phyloP scores from a whole-genome alignment of 2,329 filamentous ascomycete genomes.

The Phoma herbarum region DNA sequence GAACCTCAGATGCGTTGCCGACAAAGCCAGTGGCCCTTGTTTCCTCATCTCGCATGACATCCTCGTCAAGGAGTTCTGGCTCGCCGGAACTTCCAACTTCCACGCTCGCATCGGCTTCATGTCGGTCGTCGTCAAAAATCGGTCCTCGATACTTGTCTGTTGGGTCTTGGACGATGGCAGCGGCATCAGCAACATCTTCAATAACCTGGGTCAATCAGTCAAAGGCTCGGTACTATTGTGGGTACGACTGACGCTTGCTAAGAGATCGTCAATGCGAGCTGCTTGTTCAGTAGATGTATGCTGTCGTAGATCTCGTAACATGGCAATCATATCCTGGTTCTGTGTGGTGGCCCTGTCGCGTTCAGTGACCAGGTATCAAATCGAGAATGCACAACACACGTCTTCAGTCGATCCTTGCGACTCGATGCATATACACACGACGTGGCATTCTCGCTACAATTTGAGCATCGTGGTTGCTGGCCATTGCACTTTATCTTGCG shows the following conservation, averaged over 20 bases:
- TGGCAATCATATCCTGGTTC: constrained; percentile 40
- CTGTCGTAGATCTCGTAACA: constrained; percentile 34
- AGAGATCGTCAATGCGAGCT: constrained; percentile 34
- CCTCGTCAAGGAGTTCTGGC: constrained; percentile 36
- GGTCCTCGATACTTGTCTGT: constrained; percentile 19
- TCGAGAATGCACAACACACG: constrained; percentile 30
- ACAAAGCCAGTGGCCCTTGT: constrained; percentile 39
- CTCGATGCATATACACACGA: constrained; percentile 47
- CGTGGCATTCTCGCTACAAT: constrained; percentile 41
- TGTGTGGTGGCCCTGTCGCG: constrained; percentile 36
- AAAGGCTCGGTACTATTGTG: not conserved
- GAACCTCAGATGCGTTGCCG: constrained; percentile 36
- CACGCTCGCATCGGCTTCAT: constrained; percentile 35
- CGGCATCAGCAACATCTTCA: constrained; percentile 34
- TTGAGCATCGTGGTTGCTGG: constrained; percentile 42
- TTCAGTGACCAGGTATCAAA: constrained; percentile 14
- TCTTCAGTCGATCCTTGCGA: constrained; percentile 48
- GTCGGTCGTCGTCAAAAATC: constrained; percentile 18
- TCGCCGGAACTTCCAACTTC: constrained; percentile 39
- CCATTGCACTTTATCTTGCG: constrained; percentile 53
- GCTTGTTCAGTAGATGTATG: constrained; percentile 22
- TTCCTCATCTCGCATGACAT: constrained; percentile 32
- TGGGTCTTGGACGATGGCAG: constrained; percentile 23
- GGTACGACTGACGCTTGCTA: constrained; percentile 24
- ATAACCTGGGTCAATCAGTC: constrained; percentile 23